phyloP scores from a whole-genome alignment of 768 basidiomycete genomes.

The Dacryopinax primogenitus region DNA sequence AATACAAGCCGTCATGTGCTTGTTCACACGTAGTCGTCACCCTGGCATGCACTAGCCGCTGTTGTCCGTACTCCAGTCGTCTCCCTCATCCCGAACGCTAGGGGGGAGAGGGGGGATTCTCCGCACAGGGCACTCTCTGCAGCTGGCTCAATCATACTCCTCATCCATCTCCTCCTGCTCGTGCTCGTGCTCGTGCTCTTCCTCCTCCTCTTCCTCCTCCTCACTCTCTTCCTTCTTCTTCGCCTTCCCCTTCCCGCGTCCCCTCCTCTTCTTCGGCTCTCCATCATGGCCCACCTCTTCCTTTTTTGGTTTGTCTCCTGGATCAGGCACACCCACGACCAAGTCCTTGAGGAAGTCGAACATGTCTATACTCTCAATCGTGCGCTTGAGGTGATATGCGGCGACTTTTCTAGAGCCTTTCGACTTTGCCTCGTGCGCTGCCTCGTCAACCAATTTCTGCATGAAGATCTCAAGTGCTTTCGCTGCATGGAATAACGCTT shows the following conservation, averaged over 20 bases:
- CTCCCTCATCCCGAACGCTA: too few relatives aligned
- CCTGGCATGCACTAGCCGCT: not conserved
- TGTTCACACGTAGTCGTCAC: not conserved
- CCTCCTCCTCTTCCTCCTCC: conserved; percentile 12
- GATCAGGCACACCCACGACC: conserved; percentile 74
- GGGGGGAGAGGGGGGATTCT: too few relatives aligned
- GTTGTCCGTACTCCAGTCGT: not conserved
- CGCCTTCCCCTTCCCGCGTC: conserved; percentile 36
- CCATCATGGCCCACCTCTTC: conserved; percentile 35
- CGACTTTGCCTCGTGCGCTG: conserved; percentile 62
- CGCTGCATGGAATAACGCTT: conserved; percentile 36
- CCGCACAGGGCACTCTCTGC: too few relatives aligned
- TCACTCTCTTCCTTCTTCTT: conserved; percentile 36
- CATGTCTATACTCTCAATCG: conserved; percentile 72
- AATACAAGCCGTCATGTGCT: not conserved
- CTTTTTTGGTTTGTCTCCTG: conserved; percentile 44
- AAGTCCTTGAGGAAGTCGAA: conserved; percentile 92
- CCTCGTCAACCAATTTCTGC: conserved; percentile 65
- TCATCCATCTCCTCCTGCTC: conserved; percentile 1
- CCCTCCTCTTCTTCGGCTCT: conserved; percentile 29
- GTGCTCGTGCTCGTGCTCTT: conserved; percentile 11
- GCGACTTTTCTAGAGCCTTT: conserved; percentile 82
- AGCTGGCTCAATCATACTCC: conserved; percentile 21
- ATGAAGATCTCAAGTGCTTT: conserved; percentile 92
- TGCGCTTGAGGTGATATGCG: conserved; percentile 87